A percentile compares a stretch with the other conserved stretches of the same genome.
Evolutionary conservation across 2,329 filamentous ascomycete genomes (phyloP).

Genomic region (Ilyonectria sp.): DNA sequence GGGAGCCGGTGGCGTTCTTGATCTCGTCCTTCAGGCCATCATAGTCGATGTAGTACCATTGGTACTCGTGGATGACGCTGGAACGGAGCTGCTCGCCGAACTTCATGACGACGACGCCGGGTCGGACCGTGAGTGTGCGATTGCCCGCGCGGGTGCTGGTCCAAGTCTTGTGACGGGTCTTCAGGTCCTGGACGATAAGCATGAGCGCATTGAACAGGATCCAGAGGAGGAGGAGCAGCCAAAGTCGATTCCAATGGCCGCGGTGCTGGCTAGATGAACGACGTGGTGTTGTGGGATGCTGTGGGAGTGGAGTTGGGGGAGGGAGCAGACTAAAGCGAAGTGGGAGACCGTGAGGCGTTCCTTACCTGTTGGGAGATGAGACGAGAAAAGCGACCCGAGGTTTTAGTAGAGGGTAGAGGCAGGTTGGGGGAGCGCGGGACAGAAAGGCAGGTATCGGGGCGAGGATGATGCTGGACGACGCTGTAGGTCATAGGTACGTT

Average conservation of each 20-base stretch:
- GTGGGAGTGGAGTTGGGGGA: neutral
- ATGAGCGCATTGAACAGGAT: constrained; percentile 53
- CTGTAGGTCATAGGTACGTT: constrained; percentile 21
- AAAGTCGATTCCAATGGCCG: neutral
- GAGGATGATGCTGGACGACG: constrained; percentile 20
- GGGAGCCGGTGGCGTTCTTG: constrained; percentile 76
- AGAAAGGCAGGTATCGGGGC: constrained; percentile 27
- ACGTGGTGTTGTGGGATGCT: neutral
- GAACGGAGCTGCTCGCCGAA: constrained; percentile 98
- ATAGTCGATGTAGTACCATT: constrained; percentile 99
- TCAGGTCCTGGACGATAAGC: constrained; percentile 69
- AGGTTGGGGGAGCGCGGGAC: constrained; percentile 27
- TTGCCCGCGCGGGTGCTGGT: constrained; percentile 52
- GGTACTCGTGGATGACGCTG: constrained; percentile 96
- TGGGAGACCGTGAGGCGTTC: constrained; percentile 1
- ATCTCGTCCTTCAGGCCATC: constrained; percentile 92
- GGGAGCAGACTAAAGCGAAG: neutral
- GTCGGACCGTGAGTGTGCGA: constrained; percentile 56
- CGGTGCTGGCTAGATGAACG: neutral
- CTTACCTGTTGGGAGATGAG: constrained; percentile 34
- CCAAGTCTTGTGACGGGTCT: constrained; percentile 60
- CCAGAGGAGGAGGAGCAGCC: constrained; percentile 26
- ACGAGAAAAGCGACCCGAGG: constrained; percentile 23
- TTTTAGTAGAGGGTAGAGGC: constrained; percentile 33
- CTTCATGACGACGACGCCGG: constrained; percentile 76